Evolutionary conservation across 306 rosid genomes (phyloP).

Genomic region (Lathyrus aphaca): DNA sequence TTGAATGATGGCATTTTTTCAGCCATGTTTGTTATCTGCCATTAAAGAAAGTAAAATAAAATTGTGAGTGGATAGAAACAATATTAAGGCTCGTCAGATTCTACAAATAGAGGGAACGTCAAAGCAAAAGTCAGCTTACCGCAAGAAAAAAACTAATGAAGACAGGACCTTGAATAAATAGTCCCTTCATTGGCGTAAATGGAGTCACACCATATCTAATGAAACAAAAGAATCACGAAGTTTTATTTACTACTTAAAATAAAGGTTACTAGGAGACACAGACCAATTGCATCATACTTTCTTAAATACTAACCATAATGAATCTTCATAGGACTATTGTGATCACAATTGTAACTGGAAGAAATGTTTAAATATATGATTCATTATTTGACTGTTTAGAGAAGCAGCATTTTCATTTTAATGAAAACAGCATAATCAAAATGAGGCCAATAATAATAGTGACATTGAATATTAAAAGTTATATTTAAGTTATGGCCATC

Average conservation of each 20-base stretch:
- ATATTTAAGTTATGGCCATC: conserved; percentile 8
- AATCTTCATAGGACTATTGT: conserved; percentile 21
- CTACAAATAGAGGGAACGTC: conserved; percentile 25
- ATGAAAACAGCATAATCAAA: conserved; percentile 9
- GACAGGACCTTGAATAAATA: conserved; percentile 78
- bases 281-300: conserved; percentile 20
- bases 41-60: conserved; percentile 38
- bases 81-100: conserved; percentile 27
- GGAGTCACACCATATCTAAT: conserved; percentile 18
- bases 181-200: conserved; percentile 44
- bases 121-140: conserved; percentile 58
- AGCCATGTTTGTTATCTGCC: conserved; percentile 82
- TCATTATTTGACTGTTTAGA: conserved; percentile 1
- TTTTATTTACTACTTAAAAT: conserved; percentile 31
- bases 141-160: conserved; percentile 91
- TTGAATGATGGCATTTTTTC: conserved; percentile 89
- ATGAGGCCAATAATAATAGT: conserved; percentile 33
- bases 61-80: conserved; percentile 37
- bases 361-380: conserved; percentile 19
- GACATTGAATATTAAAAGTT: background rate
- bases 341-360: conserved; percentile 32
- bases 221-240: conserved; percentile 30
- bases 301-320: conserved; percentile 2
- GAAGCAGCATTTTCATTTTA: conserved; percentile 30
- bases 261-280: conserved; percentile 18